Percentiles rank a stretch among this genome's conserved stretches.
Evolutionary conservation across 1,284 basidiomycete species (phyloP).

Genomic region (Ganoderma multipileum): DNA sequence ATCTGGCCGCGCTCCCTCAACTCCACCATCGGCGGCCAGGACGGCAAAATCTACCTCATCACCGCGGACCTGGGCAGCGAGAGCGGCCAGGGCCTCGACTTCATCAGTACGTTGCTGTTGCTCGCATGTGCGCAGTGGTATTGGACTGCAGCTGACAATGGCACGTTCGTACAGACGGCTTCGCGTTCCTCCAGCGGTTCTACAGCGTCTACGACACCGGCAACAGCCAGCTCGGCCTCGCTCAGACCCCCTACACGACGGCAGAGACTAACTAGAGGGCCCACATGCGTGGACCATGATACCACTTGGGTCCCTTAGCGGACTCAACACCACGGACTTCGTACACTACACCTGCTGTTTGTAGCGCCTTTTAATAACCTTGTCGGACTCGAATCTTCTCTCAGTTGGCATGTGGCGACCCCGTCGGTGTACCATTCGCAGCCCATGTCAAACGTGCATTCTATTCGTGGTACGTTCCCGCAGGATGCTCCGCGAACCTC

Average conservation of each 20-base stretch:
- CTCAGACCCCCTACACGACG: constrained; percentile 50
- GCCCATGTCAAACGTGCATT: background rate
- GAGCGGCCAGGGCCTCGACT: constrained; percentile 46
- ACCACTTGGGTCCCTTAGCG: background rate
- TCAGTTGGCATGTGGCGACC: background rate
- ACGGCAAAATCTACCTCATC: constrained; percentile 59
- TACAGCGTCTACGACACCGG: constrained; percentile 70
- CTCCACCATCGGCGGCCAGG: constrained; percentile 54
- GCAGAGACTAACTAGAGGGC: constrained; percentile 46
- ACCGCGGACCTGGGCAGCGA: constrained; percentile 50
- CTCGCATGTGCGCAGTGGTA: background rate
- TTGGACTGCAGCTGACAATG: background rate
- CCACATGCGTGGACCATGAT: background rate
- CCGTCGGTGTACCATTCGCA: background rate
- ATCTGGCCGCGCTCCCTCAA: constrained; percentile 65
- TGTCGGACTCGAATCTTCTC: background rate
- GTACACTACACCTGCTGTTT: background rate
- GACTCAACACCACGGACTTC: background rate
- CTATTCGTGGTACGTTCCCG: background rate
- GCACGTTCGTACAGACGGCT: constrained; percentile 38
- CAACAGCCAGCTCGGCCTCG: constrained; percentile 55
- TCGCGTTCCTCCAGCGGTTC: constrained; percentile 60
- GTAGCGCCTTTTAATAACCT: background rate
- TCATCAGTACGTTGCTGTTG: constrained; percentile 43
- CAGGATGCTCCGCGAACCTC: background rate